Evolutionary conservation across 768 basidiomycete species (phyloP), one percentile per base, ranked within the genome.

Genomic region (Clavulina sp.): DNA sequence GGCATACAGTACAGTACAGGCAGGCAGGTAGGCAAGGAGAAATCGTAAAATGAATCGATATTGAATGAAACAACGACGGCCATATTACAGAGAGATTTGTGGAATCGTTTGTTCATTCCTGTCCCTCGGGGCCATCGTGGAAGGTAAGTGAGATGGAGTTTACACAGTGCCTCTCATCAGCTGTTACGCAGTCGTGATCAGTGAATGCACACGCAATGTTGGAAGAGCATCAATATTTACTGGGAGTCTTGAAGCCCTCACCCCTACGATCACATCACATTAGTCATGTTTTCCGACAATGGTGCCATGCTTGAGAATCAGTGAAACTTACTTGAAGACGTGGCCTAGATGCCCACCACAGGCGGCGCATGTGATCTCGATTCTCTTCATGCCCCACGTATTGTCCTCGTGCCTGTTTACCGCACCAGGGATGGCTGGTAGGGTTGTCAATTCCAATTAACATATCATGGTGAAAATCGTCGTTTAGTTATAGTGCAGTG

Each of bases 321-420:
- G 34, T 7, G 34, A 38, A 19, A 38, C 57, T 36, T 24, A 56
- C 61, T 85, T 84, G 75, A 96, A 96, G 36, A 96, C 84, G 62
- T 96, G 91, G 3, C 92, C 92, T 4, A 96, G 72, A 63, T 96
- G 92, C 1, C 91, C 88, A 5, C 86, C 88, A 60, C 91, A 93
- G 2, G 86, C 83, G 18, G 85, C 73, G 61, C 88, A 93, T 26
- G 77, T 81, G 43, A 96, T 93, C 68, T 95, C 91, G 18, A 69
- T 88, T 47, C 91, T 57, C 4, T 67, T 66, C 73, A 76, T 81
- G 40, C 81, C 81, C 52, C 73, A 65, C 0, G 78, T 65, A 16
- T 53, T 65, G 63, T 95, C 91, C 56, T 81, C 79, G 56, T 89
- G 82, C 44, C 68, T 58, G 53, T 61, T 73, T 29, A 96, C 84